These are phyloP conservation scores for Pseudoscleropodium purum DNA, from an alignment of 225 moss, liverwort and hornwort genomes.

Conservation along the genomic window DNA sequence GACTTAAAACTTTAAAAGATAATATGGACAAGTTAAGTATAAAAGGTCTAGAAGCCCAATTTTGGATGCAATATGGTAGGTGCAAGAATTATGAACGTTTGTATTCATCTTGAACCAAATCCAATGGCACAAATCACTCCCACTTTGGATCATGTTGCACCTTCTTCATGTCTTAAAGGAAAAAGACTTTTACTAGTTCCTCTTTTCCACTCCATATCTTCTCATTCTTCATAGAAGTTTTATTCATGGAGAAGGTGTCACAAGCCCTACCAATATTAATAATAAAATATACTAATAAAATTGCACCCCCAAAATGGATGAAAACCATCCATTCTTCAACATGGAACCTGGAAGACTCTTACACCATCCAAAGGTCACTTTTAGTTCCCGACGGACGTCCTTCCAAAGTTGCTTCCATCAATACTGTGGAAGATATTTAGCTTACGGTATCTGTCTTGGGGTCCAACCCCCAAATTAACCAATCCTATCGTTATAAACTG, in stretches of 20 bases:
- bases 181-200: fast-evolving
- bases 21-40: neutral
- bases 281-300: neutral
- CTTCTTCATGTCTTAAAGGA: no score
- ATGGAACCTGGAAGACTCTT: neutral
- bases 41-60: neutral
- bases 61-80: neutral
- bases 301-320: neutral
- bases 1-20: neutral
- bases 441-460: no score
- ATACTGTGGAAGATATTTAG: no score
- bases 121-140: neutral
- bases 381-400: neutral
- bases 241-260: fast-evolving
- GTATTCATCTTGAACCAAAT: neutral
- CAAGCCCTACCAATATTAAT: neutral
- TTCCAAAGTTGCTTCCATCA: neutral
- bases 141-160: neutral
- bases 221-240: neutral
- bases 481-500: neutral
- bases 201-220: neutral
- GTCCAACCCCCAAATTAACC: neutral
- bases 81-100: neutral
- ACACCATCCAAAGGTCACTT: no score
- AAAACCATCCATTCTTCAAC: neutral